A percentile compares a stretch with the other conserved stretches of the same genome.
Conservation (phyloP, 2,329 filamentous ascomycete species). For the Myrmaecium sp. region DNA sequence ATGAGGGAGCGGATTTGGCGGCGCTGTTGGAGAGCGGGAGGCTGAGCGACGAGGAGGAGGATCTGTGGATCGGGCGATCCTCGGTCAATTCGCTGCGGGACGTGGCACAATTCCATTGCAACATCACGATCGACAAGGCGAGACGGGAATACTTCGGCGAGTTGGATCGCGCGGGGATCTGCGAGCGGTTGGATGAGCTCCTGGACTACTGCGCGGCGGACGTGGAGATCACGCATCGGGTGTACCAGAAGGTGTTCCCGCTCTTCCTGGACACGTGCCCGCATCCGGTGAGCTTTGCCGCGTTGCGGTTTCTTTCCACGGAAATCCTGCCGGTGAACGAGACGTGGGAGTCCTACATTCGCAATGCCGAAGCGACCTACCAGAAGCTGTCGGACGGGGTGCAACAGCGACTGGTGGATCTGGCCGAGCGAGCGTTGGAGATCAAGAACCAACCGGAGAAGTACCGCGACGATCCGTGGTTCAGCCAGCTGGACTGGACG, state of each 20-base stretch:
- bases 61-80: slow-evolving; percentile 87
- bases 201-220: slow-evolving; percentile 91
- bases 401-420: slow-evolving; percentile 50
- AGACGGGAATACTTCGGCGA: slow-evolving; percentile 74
- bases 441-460: slow-evolving; percentile 51
- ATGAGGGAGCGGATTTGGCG: slow-evolving; percentile 53
- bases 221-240: slow-evolving; percentile 77
- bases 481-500: slow-evolving; percentile 88
- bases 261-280: slow-evolving; percentile 81
- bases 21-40: slow-evolving; percentile 51
- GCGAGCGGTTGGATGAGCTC: slow-evolving; percentile 59
- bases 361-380: slow-evolving; percentile 74
- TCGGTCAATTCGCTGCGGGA: slow-evolving; percentile 90
- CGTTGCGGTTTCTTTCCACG: slow-evolving; percentile 78
- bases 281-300: slow-evolving; percentile 93
- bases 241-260: slow-evolving; percentile 89
- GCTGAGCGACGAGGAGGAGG: slow-evolving; percentile 69
- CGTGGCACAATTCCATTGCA: slow-evolving; percentile 90
- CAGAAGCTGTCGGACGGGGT: slow-evolving; percentile 61
- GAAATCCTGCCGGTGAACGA: slow-evolving; percentile 83
- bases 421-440: slow-evolving; percentile 63
- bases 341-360: slow-evolving; percentile 73
- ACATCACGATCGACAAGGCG: slow-evolving; percentile 80
- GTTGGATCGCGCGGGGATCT: slow-evolving; percentile 53
- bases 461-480: slow-evolving; percentile 73